Base-by-base conservation (phyloP, 2,329 filamentous ascomycete genomes). In the Fusarium buxicola region DNA sequence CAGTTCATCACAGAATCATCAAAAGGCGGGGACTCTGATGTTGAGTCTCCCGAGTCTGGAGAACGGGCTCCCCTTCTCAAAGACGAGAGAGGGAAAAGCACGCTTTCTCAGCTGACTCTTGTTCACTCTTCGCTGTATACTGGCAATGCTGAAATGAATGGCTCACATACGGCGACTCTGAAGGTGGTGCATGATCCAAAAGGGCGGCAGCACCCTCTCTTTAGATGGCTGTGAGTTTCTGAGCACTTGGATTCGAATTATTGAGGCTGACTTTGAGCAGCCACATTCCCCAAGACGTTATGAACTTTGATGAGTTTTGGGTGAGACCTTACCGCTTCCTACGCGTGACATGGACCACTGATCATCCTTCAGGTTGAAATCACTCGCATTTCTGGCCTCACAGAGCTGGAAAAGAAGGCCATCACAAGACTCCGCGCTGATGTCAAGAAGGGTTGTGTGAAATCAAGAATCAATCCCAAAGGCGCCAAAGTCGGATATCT, bases 271-370 rank as follows among this genome's bases (percentile, higher is more conserved):
- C 10, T 4, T 11, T 24, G 5, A 9, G 4, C 11, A 78, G 76
- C 2, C 76, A 81, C 57, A 56, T 80, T 16, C 72, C 72, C 2
- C 78, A 81, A 55, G 66, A 74, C 3, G 70, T 75, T 5, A 76
- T 81, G 75, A 78, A 75, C 51, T 76, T 81, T 60, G 77, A 81
- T 9, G 74, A 77, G 4, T 74, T 81, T 18, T 78, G 76, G 68
- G 76, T 80, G 69, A 47, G 60, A 7, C 25, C 1, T 8, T 7
- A 8, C 3, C 5, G 12, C n/a, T 39, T 28, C 3, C 5, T 7
- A 13, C 10, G 8, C 3, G 7, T 25, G 8, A 6, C 2, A 2
- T 7, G 9, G 4, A 25, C 8, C 16, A 16, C 38, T 56, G 6
- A 51, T 16, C 7, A 6, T 21, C 5, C 7, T 6, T 15, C 1